Base-by-base conservation (phyloP, 306 rosid species). In the Cucurbita moschata region DNA sequence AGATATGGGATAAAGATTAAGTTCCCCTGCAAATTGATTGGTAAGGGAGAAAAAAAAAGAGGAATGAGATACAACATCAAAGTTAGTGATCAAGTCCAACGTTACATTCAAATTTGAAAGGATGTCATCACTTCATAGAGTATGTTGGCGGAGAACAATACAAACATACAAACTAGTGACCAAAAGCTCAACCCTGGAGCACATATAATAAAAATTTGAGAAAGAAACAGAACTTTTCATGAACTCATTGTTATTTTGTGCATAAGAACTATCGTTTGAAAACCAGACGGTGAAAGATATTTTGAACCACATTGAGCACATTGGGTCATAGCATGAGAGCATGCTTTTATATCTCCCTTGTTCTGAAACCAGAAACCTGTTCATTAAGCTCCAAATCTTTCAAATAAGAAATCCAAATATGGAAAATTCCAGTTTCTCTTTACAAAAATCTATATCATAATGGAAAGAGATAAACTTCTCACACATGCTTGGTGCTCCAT, bases 1-100 rank as follows among this genome's bases (percentile, higher is more conserved):
- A 67, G 92, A 76, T 58, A 95, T 87, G 7, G 99, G 88, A 70
- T 83, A 95, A 73, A 95, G 96, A 74, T 89, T 96, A 78, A 95
- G 89, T 76, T 94, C 99, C 64, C 96, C 99, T 94, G 91, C 87
- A 85, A 47, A 47, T 50, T 56, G 3, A 26, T 47, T 8, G 14
- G 12, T 50, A 23, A 11, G 57, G 43, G 21, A 7, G 23, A 26
- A 26, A 26, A 26, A 26, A 26, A 26, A 46, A 10, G 19, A 19
- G 19, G 26, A 15, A 69, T 30, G 44, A 69, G 74, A 69, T 26
- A 4, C 74, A 13, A 30, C 74, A 70, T 50, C 8, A 49, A 69
- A 69, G 46, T 4, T 49, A 30, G 18, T 49, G 23, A 50, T 49
- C 43, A 47, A 46, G 21, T 15, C 46, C 44, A 26, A 13, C 8